phyloP scores from a whole-genome alignment of 352 stramenopile species.

The Phytophthora megakarya region DNA sequence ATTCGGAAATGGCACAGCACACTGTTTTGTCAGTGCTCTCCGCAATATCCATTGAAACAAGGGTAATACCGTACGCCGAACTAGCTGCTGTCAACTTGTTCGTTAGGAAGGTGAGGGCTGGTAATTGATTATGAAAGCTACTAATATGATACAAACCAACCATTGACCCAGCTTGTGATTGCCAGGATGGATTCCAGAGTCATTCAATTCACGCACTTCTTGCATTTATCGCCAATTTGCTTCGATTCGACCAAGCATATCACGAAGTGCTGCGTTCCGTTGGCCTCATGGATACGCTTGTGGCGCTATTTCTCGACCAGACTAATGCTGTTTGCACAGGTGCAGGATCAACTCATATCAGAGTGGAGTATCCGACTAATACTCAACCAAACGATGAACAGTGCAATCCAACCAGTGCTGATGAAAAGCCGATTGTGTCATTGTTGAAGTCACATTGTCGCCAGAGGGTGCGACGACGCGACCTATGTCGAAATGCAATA shows the following conservation, averaged over 20 bases:
- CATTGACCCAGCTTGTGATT: constrained; percentile 20
- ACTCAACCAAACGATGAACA: constrained; percentile 20
- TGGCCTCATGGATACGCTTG: constrained; percentile 45
- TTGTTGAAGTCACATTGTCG: constrained; percentile 62
- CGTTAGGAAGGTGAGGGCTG: constrained; percentile 33
- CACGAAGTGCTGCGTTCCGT: constrained; percentile 41
- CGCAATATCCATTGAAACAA: constrained; percentile 60
- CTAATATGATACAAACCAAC: constrained; percentile 2
- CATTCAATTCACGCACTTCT: constrained; percentile 46
- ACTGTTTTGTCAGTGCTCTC: constrained; percentile 60
- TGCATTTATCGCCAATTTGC: constrained; percentile 41
- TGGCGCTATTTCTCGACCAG: constrained; percentile 52
- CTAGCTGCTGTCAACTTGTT: constrained; percentile 42
- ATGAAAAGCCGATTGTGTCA: constrained; percentile 43
- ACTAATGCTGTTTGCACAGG: constrained; percentile 33
- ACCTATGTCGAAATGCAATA: constrained; percentile 12
- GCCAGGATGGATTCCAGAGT: constrained; percentile 24
- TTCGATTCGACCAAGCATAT: constrained; percentile 55
- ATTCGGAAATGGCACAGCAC: constrained; percentile 55
- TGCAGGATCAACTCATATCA: constrained; percentile 44
- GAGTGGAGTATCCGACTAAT: constrained; percentile 57
- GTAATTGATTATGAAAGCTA: background rate
- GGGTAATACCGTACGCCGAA: constrained; percentile 58
- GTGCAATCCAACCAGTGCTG: constrained; percentile 27
- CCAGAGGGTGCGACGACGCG: constrained; percentile 34